Evolutionary conservation across 1,284 basidiomycete species (phyloP).

Genomic region (Lignosus rhinocerotis): DNA sequence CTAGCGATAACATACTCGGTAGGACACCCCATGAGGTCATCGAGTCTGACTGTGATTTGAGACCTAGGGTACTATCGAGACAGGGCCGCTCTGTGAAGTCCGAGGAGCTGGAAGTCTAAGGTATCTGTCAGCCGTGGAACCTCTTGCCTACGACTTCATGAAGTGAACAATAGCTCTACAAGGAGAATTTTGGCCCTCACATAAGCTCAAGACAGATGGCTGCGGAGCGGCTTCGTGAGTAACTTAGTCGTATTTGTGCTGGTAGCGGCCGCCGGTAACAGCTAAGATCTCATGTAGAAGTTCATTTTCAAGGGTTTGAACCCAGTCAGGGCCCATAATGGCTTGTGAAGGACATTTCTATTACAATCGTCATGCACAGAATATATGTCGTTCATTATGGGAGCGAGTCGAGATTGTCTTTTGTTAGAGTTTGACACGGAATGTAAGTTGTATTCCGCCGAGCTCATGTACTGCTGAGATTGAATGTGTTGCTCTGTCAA

Average conservation of each 20-base stretch:
- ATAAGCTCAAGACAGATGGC: not conserved
- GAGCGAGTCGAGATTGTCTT: not conserved
- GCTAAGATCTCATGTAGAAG: not conserved
- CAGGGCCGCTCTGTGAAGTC: too few relatives aligned
- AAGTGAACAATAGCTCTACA: not conserved
- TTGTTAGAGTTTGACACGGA: too few relatives aligned
- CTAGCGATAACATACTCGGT: too few relatives aligned
- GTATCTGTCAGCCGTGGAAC: too few relatives aligned
- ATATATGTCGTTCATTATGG: not conserved
- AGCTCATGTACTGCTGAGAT: not conserved
- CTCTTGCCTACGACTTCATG: too few relatives aligned
- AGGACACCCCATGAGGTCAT: too few relatives aligned
- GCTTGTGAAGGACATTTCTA: not conserved
- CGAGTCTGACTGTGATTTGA: too few relatives aligned
- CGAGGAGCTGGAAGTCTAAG: too few relatives aligned
- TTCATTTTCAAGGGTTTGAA: not conserved
- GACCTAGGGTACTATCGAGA: too few relatives aligned
- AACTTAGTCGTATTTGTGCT: not conserved
- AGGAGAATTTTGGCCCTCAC: not conserved
- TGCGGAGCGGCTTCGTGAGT: not conserved
- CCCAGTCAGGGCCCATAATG: too few relatives aligned
- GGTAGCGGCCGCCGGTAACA: not conserved
- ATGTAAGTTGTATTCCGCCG: not conserved
- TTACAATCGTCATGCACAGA: not conserved
- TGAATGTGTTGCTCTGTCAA: not conserved